phyloP scores from a whole-genome alignment of 192 early-diverging fungal genomes.

The Coemansia sp. region DNA sequence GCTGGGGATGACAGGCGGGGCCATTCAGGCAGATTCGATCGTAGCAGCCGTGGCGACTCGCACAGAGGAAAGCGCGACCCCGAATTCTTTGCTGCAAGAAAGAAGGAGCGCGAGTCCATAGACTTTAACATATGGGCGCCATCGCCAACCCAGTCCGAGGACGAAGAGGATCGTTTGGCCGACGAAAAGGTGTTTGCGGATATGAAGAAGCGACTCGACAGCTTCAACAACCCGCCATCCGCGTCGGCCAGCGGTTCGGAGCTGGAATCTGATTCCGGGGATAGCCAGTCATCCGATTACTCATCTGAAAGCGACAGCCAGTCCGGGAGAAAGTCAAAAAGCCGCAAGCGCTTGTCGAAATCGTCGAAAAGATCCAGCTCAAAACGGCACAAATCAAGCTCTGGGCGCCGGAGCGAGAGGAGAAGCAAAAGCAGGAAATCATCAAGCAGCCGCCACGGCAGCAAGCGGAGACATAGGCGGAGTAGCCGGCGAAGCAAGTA shows the following conservation, averaged over 20 bases:
- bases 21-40: background rate
- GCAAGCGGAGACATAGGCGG: conserved; percentile 7
- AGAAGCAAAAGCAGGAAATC: conserved; percentile 23
- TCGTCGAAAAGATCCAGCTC: conserved; percentile 12
- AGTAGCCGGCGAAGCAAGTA: conserved; percentile 6
- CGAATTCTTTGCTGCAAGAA: conserved; percentile 34
- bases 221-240: background rate
- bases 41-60: background rate
- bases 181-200: conserved; percentile 32
- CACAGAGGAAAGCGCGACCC: conserved; percentile 14
- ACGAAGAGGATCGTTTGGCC: conserved; percentile 35
- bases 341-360: conserved; percentile 1
- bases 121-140: conserved; percentile 55
- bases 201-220: conserved; percentile 19
- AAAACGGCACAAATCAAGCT: conserved; percentile 12
- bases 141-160: conserved; percentile 54
- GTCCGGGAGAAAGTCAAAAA: conserved; percentile 12
- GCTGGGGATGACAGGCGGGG: background rate
- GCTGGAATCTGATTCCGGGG: background rate
- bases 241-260: conserved; percentile 11
- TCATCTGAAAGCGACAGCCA: conserved; percentile 14
- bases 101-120: conserved; percentile 37
- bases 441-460: conserved; percentile 16
- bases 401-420: conserved; percentile 11
- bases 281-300: background rate